Evolutionary conservation across 1,284 basidiomycete genomes (phyloP), one percentile per base, ranked within the genome.

Genomic region (Trichosporon asahii): DNA sequence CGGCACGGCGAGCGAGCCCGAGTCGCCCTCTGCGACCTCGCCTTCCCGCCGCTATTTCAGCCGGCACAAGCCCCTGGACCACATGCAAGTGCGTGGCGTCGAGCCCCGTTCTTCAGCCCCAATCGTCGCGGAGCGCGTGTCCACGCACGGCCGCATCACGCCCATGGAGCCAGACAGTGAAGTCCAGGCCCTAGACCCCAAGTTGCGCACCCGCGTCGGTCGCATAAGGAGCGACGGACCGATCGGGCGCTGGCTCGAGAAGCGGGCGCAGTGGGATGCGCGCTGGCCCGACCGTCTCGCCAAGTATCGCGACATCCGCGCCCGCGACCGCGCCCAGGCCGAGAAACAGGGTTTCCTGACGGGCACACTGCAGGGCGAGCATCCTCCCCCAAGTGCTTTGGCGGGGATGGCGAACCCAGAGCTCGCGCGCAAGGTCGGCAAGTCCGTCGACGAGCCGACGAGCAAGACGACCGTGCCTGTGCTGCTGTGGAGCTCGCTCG

Each of bases 81-180:
- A 21, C 55, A 77, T 83, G 55, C 78, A 75, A 2, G 80, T 83
- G 4, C 74, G 70, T 0, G 83, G 83, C 2, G 67, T 57, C 2
- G 77, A 79, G 66, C 82, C 82, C 0, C 55, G 67, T 4, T 76
- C 82, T 69, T 81, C 82, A 33, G 63, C 68, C 1, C 65, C 55
- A 7, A 90, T 91, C 85, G 90, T 98, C 70, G 87, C 94, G n/a
- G 94, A 98, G 82, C 88, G 95, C 6, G 89, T 98, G 12, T 90
- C 90, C 27, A 90, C 90, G 0, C 87, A 87, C 37, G 95, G 95
- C 6, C 83, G 88, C 6, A 87, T 95, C 11, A 87, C 94, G 6
- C 86, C 90, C 0, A 86, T 98, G 77, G 95, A 98, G 78, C 85
- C 89, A 0, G 87, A 88, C 72, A 81, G 85, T 2, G 86, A 90